Evolutionary conservation across 2,329 filamentous ascomycete species (phyloP), one percentile per base, ranked within the genome.

Genomic region (Elsinoe ampelina): DNA sequence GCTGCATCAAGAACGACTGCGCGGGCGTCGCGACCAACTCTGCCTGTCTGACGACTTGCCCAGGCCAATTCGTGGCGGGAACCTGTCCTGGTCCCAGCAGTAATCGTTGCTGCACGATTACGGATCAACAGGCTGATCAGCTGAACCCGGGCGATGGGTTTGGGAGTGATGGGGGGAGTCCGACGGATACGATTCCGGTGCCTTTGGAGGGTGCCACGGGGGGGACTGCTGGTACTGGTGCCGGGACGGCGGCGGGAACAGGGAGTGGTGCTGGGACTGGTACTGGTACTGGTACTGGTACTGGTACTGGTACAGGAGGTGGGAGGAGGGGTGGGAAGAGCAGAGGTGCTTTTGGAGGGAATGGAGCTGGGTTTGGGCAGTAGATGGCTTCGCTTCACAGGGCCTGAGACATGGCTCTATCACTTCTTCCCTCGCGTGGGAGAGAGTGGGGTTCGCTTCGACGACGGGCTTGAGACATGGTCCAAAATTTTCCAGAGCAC

Each of bases 1-100:
- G 48, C 48, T 52, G 48, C 48, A 35, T 52, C 34, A 52, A 52
- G 34, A 52, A 52, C 34, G 48, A 52, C 34, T 52, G 48, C 48
- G 48, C 48, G 10, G 48, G 48, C 11, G n/a, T 13, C 15, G 34
- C 7, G 2, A 52, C 32, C 17, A 32, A 32, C 15, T 35, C 26
- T 20, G 48, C 48, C 13, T 52, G 48, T 15, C 17, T 52, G 13
- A 22, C 32, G 1, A 39, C 48, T 15, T 52, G 26, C 12, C 32
- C 48, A 6, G 48, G 35, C 32, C 15, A 19, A 10, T 36, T 35
- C 17, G 32, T 15, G 20, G n/a, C 26, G 3, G 19, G 48, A 1
- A 38, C 32, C 15, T 52, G 48, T 20, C 48, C 48, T 8, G 48
- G 48, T 30, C 48, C 48, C 8, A n/a, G 15, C 10, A 36, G n/a